Percentiles rank a stretch among this genome's conserved stretches.
These are phyloP conservation scores for Penicillium arizonense DNA, from an alignment of 495 filamentous ascomycete genomes.

Conservation along the genomic window DNA sequence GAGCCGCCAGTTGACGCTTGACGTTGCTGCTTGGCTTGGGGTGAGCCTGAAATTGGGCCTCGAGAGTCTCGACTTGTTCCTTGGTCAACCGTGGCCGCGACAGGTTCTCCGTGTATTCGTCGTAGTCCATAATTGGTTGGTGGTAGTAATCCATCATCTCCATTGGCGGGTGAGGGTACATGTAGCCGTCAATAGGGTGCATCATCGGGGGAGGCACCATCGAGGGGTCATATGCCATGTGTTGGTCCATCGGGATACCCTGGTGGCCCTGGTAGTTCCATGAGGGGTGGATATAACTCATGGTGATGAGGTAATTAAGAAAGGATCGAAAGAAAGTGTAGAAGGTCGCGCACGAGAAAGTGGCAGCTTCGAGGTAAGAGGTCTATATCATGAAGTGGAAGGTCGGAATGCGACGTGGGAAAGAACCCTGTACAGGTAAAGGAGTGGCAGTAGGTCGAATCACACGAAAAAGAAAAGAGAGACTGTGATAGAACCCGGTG, in stretches of 20 bases:
- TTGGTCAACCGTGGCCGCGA: constrained; percentile 70
- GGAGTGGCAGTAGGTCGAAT: constrained; percentile 6
- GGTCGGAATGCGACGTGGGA: constrained; percentile 7
- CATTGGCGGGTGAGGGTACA: constrained; percentile 42
- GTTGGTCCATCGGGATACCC: constrained; percentile 40
- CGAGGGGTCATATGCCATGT: constrained; percentile 37
- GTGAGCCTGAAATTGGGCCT: constrained; percentile 71
- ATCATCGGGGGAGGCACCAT: constrained; percentile 45
- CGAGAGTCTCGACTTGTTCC: constrained; percentile 76
- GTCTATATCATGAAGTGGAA: constrained; percentile 25
- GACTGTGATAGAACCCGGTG: constrained; percentile 10
- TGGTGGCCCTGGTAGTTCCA: constrained; percentile 40
- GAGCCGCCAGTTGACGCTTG: constrained; percentile 71
- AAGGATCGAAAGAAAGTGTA: not conserved
- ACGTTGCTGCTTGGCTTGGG: constrained; percentile 74
- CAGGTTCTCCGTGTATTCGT: constrained; percentile 50
- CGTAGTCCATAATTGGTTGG: constrained; percentile 50
- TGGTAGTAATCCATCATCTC: constrained; percentile 49
- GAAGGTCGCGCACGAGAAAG: constrained; percentile 10
- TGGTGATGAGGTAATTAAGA: constrained; percentile 15
- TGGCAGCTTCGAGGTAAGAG: constrained; percentile 5
- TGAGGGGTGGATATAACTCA: constrained; percentile 48
- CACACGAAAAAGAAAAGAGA: constrained; percentile 16
- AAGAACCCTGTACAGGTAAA: constrained; percentile 14
- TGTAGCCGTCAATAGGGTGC: constrained; percentile 44